These are phyloP conservation scores for Gardenia jasminoides DNA, from an alignment of 257 asterid species.

Conservation along the genomic window DNA sequence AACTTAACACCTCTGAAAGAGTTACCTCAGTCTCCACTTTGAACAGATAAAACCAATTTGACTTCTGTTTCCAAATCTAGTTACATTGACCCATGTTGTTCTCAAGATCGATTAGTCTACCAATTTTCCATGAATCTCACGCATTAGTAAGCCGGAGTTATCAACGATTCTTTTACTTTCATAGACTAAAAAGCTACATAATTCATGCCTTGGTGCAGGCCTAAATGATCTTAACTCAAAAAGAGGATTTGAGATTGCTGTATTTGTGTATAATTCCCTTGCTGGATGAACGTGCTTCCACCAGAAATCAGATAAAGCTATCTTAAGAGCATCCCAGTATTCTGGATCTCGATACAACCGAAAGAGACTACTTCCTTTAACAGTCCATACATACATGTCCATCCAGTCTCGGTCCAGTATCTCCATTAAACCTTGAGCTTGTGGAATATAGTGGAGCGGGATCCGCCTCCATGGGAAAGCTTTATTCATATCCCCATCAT, in stretches of 20 bases:
- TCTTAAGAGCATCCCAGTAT: slow-evolving; percentile 59
- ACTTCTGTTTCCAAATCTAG: not conserved
- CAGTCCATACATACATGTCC: slow-evolving; percentile 81
- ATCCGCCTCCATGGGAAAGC: slow-evolving; percentile 67
- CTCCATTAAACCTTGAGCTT: slow-evolving; percentile 94
- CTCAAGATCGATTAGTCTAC: slow-evolving; percentile 24
- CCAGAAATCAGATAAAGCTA: slow-evolving; percentile 88
- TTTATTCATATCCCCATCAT: slow-evolving; percentile 46
- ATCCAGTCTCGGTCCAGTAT: slow-evolving; percentile 84
- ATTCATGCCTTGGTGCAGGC: slow-evolving; percentile 68
- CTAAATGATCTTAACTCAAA: slow-evolving; percentile 39
- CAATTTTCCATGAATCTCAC: slow-evolving; percentile 54
- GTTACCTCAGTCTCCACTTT: not conserved
- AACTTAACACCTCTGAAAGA: slow-evolving; percentile 1
- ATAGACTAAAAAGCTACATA: slow-evolving; percentile 35
- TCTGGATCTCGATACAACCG: slow-evolving; percentile 58
- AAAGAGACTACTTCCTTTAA: slow-evolving; percentile 75
- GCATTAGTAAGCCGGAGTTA: slow-evolving; percentile 49
- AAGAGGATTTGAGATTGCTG: slow-evolving; percentile 51
- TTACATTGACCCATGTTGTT: not conserved
- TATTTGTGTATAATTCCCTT: slow-evolving; percentile 43
- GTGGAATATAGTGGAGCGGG: slow-evolving; percentile 73
- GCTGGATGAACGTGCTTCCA: slow-evolving; percentile 89
- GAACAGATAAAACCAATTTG: not conserved
- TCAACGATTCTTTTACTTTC: slow-evolving; percentile 54